Base-by-base conservation (phyloP, 176 grass and related monocot genomes). In the Oropetium thomaeum region DNA sequence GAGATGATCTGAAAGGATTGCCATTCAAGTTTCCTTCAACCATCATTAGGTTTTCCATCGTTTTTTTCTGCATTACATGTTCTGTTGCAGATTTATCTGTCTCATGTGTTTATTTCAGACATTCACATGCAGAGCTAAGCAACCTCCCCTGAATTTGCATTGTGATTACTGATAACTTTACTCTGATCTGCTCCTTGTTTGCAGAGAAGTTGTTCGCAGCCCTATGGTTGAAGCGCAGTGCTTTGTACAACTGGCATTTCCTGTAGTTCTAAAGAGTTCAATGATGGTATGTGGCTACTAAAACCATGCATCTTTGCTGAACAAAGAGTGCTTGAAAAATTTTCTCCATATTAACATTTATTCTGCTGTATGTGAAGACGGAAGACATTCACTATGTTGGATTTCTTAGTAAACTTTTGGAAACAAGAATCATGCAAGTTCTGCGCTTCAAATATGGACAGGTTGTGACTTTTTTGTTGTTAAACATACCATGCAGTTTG, bases 161-260 rank as follows among this genome's bases (percentile, higher is more conserved):
- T 75, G 5, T 69, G 4, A 70, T 54, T 45, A 30, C 43, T 25
- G 28, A 32, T 78, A 83, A 22, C 53, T 59, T 72, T 76, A 43
- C 39, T 37, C 15, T 74, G n/a, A 20, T 74, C 10, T 70, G 5
- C 44, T 51, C 32, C 19, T 62, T 80, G 30, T 77, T 79, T 84
- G 77, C 89, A 99, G 96, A 82, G 96, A 99, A 83, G 73, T 94
- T 88, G 96, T 99, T 19, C 77, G 65, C 70, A 95, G 96, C 60
- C 89, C 96, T 88, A 99, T 99, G 96, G 96, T 99, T 79, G 96
- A 99, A 86, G 96, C 96, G 69, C 96, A 99, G 45, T 99, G 96
- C 82, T 99, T 90, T 57, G 96, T 99, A 51, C 96, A 99, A 77
- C 78, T 99, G 67, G 89, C 89, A 59, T 99, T 99, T 81, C 96